phyloP scores from a whole-genome alignment of 78 protist genomes.

The Dictyostelium brefeldianum region DNA sequence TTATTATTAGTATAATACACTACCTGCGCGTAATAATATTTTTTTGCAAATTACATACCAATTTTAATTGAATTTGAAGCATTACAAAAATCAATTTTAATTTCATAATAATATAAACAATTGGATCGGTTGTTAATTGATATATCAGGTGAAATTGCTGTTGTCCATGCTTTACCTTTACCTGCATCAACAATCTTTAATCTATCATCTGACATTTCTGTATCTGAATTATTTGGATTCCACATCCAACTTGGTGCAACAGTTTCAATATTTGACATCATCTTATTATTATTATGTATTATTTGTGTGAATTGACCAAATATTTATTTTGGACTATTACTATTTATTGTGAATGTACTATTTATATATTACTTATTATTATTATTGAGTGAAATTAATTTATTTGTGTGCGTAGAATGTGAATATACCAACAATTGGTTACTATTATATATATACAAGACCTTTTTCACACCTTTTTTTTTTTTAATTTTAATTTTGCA shows the following conservation, averaged over 20 bases:
- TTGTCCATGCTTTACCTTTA: conserved; percentile 70
- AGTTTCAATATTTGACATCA: conserved; percentile 18
- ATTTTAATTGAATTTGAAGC: conserved; percentile 58
- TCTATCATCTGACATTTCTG: conserved; percentile 28
- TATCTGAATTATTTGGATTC: conserved; percentile 36
- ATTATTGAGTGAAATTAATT: no score
- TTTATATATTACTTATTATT: no score
- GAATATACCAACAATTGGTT: no score
- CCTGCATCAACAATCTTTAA: conserved; percentile 36
- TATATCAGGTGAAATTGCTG: conserved; percentile 13
- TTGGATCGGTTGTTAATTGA: conserved; percentile 8
- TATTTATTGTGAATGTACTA: no score
- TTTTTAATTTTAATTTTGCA: no score
- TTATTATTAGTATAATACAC: background rate
- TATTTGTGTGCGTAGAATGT: no score
- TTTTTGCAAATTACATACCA: no score
- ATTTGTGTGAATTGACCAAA: no score
- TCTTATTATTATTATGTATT: background rate
- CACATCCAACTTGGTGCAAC: conserved; percentile 37
- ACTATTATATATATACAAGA: no score
- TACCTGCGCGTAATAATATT: no score
- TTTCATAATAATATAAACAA: conserved; percentile 47
- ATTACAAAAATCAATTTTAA: conserved; percentile 55
- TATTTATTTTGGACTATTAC: no score
- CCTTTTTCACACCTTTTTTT: no score